Base-by-base conservation (phyloP, 306 rosid genomes). In the Oemleria cerasiformis region DNA sequence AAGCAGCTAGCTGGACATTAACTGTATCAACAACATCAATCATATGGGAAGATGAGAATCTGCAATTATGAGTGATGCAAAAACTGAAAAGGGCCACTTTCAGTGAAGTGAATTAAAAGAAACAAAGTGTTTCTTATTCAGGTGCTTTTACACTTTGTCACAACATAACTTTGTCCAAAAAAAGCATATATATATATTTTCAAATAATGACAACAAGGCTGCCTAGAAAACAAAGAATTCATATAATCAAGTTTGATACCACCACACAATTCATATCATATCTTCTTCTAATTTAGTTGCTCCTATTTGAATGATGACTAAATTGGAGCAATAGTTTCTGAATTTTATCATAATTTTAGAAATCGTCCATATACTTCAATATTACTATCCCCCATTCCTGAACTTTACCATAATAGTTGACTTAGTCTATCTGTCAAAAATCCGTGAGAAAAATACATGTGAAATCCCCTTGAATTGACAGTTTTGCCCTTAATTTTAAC, bases 201-300 rank as follows among this genome's bases (percentile, higher is more conserved):
- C 72, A 67, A 36, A 49, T 42, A 53, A 50, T 50, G 48, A 38
- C 11, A 68, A 36, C 16, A 60, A 5, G 8, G n/a, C 40, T 36
- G 19, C 61, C 45, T 50, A 50, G 12, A 50, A 64, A 66, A 47
- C 42, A 30, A 30, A 48, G 0, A 45, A 45, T 5, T 8, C 1
- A 45, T 5, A 48, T 15, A 20, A 2, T 21, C 19, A 14, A 34
- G 10, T 21, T 68, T 38, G 48, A 38, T 49, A 5, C 73, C 63
- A 39, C 73, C 51, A 68, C 73, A 68, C 63, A 54, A 20, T 20
- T 15, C 8, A 68, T 53, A 53, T 68, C 73, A 39, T 20, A 39
- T 0, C 7, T 51, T 17, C 57, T 30, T 30, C 3, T 30, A 4
- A 30, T 30, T 30, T 0, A 30, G 36, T 30, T 30, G 36, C 36